A percentile compares a stretch with the other conserved stretches of the same genome.
Conservation (phyloP, 371 early-diverging fungal species). For the Rhizopus delemar region DNA sequence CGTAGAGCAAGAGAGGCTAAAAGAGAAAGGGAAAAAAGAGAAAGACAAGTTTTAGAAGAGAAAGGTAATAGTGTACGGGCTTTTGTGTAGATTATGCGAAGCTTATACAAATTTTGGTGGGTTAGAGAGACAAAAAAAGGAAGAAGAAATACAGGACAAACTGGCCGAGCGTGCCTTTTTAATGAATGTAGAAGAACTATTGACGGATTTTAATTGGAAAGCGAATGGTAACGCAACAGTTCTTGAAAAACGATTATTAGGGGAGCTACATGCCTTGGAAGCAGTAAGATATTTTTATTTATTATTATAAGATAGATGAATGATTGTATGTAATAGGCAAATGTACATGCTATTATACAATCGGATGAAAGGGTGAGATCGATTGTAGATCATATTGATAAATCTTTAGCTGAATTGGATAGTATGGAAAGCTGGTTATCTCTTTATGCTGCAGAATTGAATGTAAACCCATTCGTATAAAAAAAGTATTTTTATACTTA, state of each 20-base stretch:
- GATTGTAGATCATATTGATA: constrained; percentile 80
- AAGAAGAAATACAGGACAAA: constrained; percentile 45
- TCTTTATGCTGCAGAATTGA: constrained; percentile 84
- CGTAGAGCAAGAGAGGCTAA: constrained; percentile 35
- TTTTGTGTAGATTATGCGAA: not conserved
- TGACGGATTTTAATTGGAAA: constrained; percentile 77
- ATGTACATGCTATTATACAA: constrained; percentile 91
- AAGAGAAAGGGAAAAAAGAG: constrained; percentile 42
- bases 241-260: constrained; percentile 61
- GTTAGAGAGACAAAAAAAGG: constrained; percentile 36
- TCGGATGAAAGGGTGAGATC: constrained; percentile 84
- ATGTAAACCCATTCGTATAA: constrained; percentile 52
- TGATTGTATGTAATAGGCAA: constrained; percentile 57
- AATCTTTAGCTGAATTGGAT: constrained; percentile 75
- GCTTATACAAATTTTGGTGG: too few species aligned
- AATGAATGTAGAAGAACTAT: constrained; percentile 63
- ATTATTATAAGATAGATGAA: too few species aligned
- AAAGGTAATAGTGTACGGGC: constrained; percentile 21
- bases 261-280: constrained; percentile 74
- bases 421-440: constrained; percentile 84
- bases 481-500: constrained; percentile 1
- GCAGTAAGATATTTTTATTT: constrained; percentile 50
- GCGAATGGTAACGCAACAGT: constrained; percentile 75
- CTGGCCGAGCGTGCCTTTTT: constrained; percentile 54
- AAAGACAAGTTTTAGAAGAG: constrained; percentile 36